Evolutionary conservation across 139 green algal species (phyloP).

Genomic region (Nannochloris sp.): DNA sequence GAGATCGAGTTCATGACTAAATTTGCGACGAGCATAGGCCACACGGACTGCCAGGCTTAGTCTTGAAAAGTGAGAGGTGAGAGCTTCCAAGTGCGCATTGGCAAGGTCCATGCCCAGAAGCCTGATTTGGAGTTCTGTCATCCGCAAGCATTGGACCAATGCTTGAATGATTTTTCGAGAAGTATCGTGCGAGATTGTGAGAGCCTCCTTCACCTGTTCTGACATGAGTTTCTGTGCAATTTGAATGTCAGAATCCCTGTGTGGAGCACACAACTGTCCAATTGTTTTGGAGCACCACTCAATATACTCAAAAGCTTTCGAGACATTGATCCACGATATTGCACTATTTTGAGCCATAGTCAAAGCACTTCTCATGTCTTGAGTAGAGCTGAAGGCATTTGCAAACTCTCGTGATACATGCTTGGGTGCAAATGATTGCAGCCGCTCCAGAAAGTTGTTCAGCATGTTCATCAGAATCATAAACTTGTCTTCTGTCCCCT

Average conservation of each 20-base stretch:
- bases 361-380: not conserved
- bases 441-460: not conserved
- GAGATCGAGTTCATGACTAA: constrained; percentile 8
- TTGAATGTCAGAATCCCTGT: constrained; percentile 3
- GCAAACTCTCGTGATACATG: too few species aligned
- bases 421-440: too few species aligned
- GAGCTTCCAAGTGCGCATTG: constrained; percentile 35
- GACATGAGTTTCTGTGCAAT: not conserved
- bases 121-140: constrained; percentile 60
- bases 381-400: too few species aligned
- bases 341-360: not conserved
- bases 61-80: constrained; percentile 1
- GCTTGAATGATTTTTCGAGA: constrained; percentile 13
- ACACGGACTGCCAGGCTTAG: not conserved
- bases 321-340: not conserved
- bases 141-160: constrained; percentile 37
- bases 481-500: too few species aligned
- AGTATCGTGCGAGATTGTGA: not conserved
- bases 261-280: constrained; percentile 24
- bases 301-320: constrained; percentile 18
- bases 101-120: constrained; percentile 69
- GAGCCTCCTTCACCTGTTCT: not conserved
- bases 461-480: not conserved
- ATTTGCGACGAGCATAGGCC: constrained; percentile 27
- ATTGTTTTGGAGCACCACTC: constrained; percentile 23